phyloP scores from a whole-genome alignment of 129 eudicot species.

The Glebionis coronaria region DNA sequence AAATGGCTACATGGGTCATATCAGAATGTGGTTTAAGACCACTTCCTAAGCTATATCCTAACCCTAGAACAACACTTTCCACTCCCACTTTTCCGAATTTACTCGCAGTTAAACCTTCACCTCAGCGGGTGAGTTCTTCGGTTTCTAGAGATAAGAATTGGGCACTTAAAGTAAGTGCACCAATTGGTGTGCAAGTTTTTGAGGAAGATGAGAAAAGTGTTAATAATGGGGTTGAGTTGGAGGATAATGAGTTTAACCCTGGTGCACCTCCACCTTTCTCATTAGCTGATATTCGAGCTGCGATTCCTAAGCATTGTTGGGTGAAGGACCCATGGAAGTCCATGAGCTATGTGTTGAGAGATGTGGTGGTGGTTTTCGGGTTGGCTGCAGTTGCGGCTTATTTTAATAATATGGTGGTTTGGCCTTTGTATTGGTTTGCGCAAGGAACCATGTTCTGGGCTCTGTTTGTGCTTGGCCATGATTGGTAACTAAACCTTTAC shows the following conservation, averaged over 20 bases:
- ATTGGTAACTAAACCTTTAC: constrained; percentile 52
- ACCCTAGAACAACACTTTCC: constrained; percentile 40
- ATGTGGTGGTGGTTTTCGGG: constrained; percentile 73
- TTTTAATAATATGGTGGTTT: constrained; percentile 70
- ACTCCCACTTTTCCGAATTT: constrained; percentile 16
- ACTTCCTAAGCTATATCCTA: constrained; percentile 37
- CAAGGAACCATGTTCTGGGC: constrained; percentile 99
- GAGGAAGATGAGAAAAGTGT: constrained; percentile 27
- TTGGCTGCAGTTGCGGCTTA: constrained; percentile 81
- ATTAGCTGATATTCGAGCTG: constrained; percentile 62
- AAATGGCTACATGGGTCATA: constrained; percentile 55
- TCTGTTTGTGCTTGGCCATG: constrained; percentile 99
- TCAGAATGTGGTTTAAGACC: constrained; percentile 66
- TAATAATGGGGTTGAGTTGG: constrained; percentile 11
- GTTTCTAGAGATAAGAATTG: constrained; percentile 31
- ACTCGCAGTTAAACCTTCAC: not conserved
- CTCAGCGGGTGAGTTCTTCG: constrained; percentile 23
- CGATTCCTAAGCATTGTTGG: constrained; percentile 89
- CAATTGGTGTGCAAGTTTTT: constrained; percentile 33
- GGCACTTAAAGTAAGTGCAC: constrained; percentile 62
- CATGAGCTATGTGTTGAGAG: constrained; percentile 78
- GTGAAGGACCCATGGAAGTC: constrained; percentile 88
- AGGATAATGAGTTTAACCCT: constrained; percentile 51
- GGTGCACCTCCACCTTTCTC: constrained; percentile 80
- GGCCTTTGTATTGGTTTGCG: constrained; percentile 98